Evolutionary conservation across 805 yeast species (phyloP).

Genomic region (Monosporozyma aerobia): DNA sequence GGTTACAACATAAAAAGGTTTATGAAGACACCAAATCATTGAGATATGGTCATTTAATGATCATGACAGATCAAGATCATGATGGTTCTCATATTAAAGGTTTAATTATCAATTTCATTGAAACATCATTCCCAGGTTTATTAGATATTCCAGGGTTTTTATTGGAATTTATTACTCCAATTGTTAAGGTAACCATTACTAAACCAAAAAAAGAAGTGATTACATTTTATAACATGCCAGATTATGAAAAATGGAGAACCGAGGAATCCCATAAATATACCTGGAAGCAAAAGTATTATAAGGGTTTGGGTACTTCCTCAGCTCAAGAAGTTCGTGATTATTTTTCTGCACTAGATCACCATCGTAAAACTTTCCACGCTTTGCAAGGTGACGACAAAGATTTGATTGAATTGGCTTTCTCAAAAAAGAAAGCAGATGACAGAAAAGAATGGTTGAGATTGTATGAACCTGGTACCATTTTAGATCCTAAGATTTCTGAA

Average conservation of each 20-base stretch:
- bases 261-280: slow-evolving; percentile 62
- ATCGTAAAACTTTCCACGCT: slow-evolving; percentile 76
- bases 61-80: slow-evolving; percentile 99
- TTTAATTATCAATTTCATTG: slow-evolving; percentile 83
- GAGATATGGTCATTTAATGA: slow-evolving; percentile 95
- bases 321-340: slow-evolving; percentile 79
- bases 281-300: slow-evolving; percentile 92
- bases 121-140: slow-evolving; percentile 89
- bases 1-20: slow-evolving; percentile 82
- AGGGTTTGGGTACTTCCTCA: slow-evolving; percentile 95
- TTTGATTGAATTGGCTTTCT: slow-evolving; percentile 82
- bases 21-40: slow-evolving; percentile 66
- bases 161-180: slow-evolving; percentile 92
- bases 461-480: slow-evolving; percentile 84
- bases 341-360: slow-evolving; percentile 75
- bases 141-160: slow-evolving; percentile 84
- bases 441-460: slow-evolving; percentile 94
- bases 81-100: slow-evolving; percentile 99
- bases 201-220: slow-evolving; percentile 51
- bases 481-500: slow-evolving; percentile 64
- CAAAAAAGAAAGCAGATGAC: slow-evolving; percentile 92
- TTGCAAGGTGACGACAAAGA: slow-evolving; percentile 69
- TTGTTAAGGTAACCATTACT: slow-evolving; percentile 77
- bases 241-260: slow-evolving; percentile 88
- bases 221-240: slow-evolving; percentile 90